Evolutionary conservation across 768 basidiomycete species (phyloP), one percentile per base, ranked within the genome.

Genomic region (Chalciporus sphaerocephalus): DNA sequence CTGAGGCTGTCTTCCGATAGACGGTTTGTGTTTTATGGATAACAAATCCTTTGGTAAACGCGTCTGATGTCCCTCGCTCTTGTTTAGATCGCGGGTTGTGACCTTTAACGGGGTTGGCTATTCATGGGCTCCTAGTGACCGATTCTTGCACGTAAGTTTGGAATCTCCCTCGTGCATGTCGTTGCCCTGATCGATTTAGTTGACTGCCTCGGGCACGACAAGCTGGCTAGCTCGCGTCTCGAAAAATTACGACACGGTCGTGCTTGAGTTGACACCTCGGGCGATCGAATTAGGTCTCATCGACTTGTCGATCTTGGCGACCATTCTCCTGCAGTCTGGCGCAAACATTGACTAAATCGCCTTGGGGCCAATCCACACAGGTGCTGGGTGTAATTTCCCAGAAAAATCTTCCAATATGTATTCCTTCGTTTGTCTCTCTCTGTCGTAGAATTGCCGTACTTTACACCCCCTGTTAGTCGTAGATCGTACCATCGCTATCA

Each of bases 321-420:
- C 78, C 0, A 53, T 78, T 5, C 66, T 85, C 18, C 66, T 85
- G 35, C 78, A 77, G 47, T 80, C 71, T 40, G 83, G 83, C n/a
- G 75, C 74, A 44, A 78, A 69, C 61, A 78, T 86, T 18, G 83
- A 84, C 52, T 85, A 62, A 39, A 36, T 18, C 11, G 3, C 25
- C n/a, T n/a, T n/a, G n/a, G n/a, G n/a, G n/a, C n/a, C n/a, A n/a
- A n/a, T n/a, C n/a, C n/a, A n/a, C n/a, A n/a, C n/a, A n/a, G 25
- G 25, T 27, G 25, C 12, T 27, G 27, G 27, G 13, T 10, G 27
- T 27, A 27, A 27, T 27, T 10, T 10, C 13, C 27, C 27, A 27
- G 13, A 9, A 4, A 27, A 27, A 4, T 27, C 27, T 4, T 27
- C 27, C n/a, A n/a, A n/a, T n/a, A n/a, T 10, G 10, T 27, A 34